Evolutionary conservation across 2,329 filamentous ascomycete genomes (phyloP), one percentile per base, ranked within the genome.

Genomic region (Arthroderma uncinatum): DNA sequence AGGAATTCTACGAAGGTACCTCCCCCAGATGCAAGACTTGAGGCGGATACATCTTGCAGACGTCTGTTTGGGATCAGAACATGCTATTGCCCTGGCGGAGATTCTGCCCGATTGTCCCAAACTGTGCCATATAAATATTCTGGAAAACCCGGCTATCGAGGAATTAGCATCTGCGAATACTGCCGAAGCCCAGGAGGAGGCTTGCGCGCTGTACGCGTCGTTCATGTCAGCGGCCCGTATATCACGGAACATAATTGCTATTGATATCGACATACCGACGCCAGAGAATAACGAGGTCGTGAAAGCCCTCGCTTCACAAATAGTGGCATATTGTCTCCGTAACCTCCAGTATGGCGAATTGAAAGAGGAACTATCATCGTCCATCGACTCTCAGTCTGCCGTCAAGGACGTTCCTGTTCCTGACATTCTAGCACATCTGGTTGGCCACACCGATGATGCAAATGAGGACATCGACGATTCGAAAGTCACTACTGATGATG

Each of bases 141-240:
- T 95, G 39, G 87, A 93, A 63, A 98, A 98, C 64, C 65, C 70
- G n/a, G 62, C 64, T 9, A 70, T 74, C 42, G 78, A 83, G 0
- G 79, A 83, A 59, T 75, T 96, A 3, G 79, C 95, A 23, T 85
- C 89, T 4, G 87, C 89, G 0, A 86, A 79, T 54, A 87, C 88
- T 4, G 89, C 93, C 64, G 84, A 84, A 57, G 80, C 79, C 1
- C 89, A 96, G 70, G 92, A 97, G 72, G 92, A 97, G 71, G 92
- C 93, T 0, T 95, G 89, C 64, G 93, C 93, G 0, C 74, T 97
- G 5, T 97, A 95, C 68, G 90, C 93, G 0, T 95, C 91, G 1
- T 78, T 97, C 19, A 85, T 95, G 74, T 87, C 90, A 4, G 92
- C 92, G 0, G 86, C 89, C 0, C 83, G 91, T 55, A 81, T 96